These are phyloP conservation scores for Pyracantha coccinea DNA, from an alignment of 331 rosid genomes.

Conservation along the genomic window DNA sequence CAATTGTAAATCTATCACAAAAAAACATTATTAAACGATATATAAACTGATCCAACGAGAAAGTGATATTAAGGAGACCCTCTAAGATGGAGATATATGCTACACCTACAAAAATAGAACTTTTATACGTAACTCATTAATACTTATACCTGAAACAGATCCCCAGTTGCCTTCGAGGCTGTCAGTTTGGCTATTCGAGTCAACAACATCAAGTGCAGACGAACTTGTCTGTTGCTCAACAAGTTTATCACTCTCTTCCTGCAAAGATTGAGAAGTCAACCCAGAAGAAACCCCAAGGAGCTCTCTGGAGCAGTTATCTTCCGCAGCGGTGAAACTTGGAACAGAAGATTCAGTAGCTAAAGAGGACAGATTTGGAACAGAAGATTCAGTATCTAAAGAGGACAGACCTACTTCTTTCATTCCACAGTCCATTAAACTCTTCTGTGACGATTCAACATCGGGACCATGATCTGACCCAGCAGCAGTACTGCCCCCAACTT, in stretches of 20 bases:
- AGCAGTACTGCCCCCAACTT: slow-evolving; percentile 11
- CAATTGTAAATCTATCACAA: not conserved
- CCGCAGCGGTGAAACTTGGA: slow-evolving; percentile 16
- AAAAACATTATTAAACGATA: not conserved
- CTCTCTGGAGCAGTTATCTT: slow-evolving; percentile 21
- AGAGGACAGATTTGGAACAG: slow-evolving; percentile 16
- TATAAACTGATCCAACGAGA: not conserved
- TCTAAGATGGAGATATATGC: not conserved
- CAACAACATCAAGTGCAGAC: slow-evolving; percentile 44
- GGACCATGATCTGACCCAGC: slow-evolving; percentile 16
- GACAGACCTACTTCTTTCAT: slow-evolving; percentile 20
- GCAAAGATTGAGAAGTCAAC: slow-evolving; percentile 25
- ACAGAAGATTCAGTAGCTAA: slow-evolving; percentile 24
- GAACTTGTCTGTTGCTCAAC: slow-evolving; percentile 24
- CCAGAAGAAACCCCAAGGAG: slow-evolving; percentile 25
- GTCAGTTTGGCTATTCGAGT: slow-evolving; percentile 56
- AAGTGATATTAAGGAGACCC: not conserved
- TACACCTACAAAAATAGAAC: not conserved
- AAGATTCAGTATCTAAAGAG: slow-evolving; percentile 23
- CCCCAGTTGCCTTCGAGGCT: slow-evolving; percentile 90
- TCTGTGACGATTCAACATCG: slow-evolving; percentile 8
- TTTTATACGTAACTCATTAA: not conserved
- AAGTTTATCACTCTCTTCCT: slow-evolving; percentile 28
- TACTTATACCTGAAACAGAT: slow-evolving; percentile 72
- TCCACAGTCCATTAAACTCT: slow-evolving; percentile 18